Evolutionary conservation across 371 early-diverging fungal genomes (phyloP).

Genomic region (Furculomyces boomerangus): DNA sequence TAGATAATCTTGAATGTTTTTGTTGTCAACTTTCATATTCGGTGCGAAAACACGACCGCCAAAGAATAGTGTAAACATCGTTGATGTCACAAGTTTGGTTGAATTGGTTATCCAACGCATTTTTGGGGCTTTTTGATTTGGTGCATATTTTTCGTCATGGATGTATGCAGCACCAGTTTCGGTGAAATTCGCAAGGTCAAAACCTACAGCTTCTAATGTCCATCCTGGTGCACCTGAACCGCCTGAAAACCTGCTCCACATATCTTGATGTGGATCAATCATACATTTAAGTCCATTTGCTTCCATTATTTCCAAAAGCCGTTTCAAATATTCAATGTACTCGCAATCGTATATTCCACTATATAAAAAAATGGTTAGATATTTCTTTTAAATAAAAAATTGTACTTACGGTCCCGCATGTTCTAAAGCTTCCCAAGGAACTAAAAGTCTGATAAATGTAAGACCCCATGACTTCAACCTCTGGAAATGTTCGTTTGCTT

Average conservation of each 20-base stretch:
- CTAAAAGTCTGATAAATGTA: constrained; percentile 45
- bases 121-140: constrained; percentile 34
- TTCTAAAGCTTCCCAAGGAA: constrained; percentile 72
- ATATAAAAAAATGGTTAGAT: no score
- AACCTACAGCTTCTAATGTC: constrained; percentile 49
- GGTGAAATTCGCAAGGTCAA: constrained; percentile 47
- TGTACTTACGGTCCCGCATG: constrained; percentile 40
- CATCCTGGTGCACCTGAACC: constrained; percentile 53
- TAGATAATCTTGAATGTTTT: constrained; percentile 33
- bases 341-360: constrained; percentile 72
- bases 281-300: constrained; percentile 53
- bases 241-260: constrained; percentile 50
- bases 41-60: constrained; percentile 63
- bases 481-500: constrained; percentile 55
- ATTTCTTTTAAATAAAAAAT: no score
- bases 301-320: constrained; percentile 38
- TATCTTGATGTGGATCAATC: constrained; percentile 69
- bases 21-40: constrained; percentile 25
- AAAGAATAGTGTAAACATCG: constrained; percentile 76
- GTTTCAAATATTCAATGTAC: constrained; percentile 55
- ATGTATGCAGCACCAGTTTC: constrained; percentile 56
- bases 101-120: constrained; percentile 83
- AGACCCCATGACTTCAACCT: constrained; percentile 60
- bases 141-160: constrained; percentile 44
- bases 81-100: constrained; percentile 53